Percentiles rank a stretch among this genome's conserved stretches.
These are phyloP conservation scores for Populus tremula DNA, from an alignment of 345 rosid species.

Conservation along the genomic window DNA sequence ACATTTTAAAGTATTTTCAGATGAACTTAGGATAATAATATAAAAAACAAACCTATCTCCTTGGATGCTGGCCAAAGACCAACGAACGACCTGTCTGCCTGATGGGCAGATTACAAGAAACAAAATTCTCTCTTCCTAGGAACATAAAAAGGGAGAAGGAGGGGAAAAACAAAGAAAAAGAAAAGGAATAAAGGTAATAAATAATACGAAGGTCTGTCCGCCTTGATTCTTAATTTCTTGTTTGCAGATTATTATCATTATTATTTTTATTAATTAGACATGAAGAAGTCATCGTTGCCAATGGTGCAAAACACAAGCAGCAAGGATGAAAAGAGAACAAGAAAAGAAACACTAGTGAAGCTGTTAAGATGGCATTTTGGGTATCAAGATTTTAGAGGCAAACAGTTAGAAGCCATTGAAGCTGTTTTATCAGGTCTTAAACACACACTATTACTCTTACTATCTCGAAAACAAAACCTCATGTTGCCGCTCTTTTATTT, in stretches of 20 bases:
- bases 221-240: not conserved
- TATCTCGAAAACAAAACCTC: no score
- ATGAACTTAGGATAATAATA: no score
- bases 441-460: not conserved
- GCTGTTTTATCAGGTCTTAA: slow-evolving; percentile 67
- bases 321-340: slow-evolving; percentile 35
- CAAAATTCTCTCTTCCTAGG: no score
- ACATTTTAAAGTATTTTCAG: no score
- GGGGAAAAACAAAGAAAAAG: no score
- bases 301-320: slow-evolving; percentile 47
- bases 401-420: slow-evolving; percentile 84
- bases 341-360: slow-evolving; percentile 73
- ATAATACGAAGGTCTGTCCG: not conserved
- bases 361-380: slow-evolving; percentile 96
- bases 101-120: no score
- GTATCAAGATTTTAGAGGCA: slow-evolving; percentile 75
- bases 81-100: no score
- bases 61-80: no score
- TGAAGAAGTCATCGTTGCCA: slow-evolving; percentile 77
- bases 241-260: not conserved
- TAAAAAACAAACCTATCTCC: no score
- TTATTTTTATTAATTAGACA: slow-evolving; percentile 8
- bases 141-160: no score
- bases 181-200: not conserved
- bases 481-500: not conserved